A percentile compares a stretch with the other conserved stretches of the same genome.
These are phyloP conservation scores for Trypanosomatidae sp. DNA, from an alignment of 208 protist species.

Conservation along the genomic window DNA sequence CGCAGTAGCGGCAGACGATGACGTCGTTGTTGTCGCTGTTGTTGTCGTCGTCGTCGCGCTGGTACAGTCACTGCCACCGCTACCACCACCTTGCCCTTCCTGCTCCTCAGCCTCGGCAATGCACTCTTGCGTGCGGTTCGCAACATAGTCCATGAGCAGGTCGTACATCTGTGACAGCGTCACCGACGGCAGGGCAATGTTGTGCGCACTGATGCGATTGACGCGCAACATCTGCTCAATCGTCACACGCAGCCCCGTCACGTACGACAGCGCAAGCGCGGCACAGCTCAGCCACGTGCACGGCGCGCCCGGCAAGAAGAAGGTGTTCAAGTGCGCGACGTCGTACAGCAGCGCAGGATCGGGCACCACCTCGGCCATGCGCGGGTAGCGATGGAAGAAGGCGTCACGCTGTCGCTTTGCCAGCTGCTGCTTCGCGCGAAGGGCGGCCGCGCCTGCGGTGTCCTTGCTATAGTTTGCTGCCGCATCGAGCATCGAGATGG, in stretches of 20 bases:
- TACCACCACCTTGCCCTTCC: background rate
- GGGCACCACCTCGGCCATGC: conserved; percentile 17
- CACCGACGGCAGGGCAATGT: conserved; percentile 58
- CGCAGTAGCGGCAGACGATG: conserved; percentile 8
- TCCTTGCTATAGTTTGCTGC: no score
- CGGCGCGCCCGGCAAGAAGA: conserved; percentile 33
- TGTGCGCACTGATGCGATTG: conserved; percentile 74
- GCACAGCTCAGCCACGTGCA: conserved; percentile 75
- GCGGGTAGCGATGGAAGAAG: conserved; percentile 44
- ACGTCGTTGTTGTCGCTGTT: no score
- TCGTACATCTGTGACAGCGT: conserved; percentile 83
- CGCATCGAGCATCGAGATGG: no score
- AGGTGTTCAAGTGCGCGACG: conserved; percentile 16
- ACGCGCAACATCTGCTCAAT: conserved; percentile 72
- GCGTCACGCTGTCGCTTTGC: conserved; percentile 20
- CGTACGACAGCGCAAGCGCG: conserved; percentile 61
- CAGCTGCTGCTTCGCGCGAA: conserved; percentile 9
- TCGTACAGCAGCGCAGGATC: conserved; percentile 10
- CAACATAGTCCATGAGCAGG: conserved; percentile 62
- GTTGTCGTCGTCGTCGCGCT: no score
- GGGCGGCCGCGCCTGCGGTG: no score
- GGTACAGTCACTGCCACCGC: no score
- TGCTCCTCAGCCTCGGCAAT: background rate
- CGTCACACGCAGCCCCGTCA: conserved; percentile 41
- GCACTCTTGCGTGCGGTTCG: background rate